These are phyloP conservation scores for Venturia carpophila DNA, from an alignment of 2,329 filamentous ascomycete species.

Conservation along the genomic window DNA sequence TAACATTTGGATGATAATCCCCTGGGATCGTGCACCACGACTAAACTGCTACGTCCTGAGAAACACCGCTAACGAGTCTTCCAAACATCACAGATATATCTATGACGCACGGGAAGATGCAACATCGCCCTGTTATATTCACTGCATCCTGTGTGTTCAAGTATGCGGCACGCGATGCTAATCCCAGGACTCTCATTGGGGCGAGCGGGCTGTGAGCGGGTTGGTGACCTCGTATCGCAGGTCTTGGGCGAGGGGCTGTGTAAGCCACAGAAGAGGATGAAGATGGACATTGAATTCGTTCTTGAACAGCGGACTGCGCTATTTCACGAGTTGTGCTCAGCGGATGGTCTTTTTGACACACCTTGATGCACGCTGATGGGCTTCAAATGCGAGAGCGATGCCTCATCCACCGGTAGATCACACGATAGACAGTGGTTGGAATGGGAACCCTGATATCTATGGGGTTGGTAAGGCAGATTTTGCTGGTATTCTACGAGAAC, in stretches of 20 bases:
- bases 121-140: background rate
- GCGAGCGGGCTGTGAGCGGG: background rate
- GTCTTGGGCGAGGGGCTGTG: background rate
- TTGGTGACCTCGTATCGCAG: background rate
- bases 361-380: background rate
- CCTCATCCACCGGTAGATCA: background rate
- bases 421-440: constrained; percentile 13
- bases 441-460: constrained; percentile 19
- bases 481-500: background rate
- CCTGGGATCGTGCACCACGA: background rate
- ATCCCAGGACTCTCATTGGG: background rate
- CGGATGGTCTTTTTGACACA: background rate
- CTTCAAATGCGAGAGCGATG: background rate
- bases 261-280: background rate
- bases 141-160: background rate
- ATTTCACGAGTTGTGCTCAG: background rate
- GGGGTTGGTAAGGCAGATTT: constrained; percentile 16
- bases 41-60: background rate
- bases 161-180: background rate
- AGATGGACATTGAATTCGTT: background rate
- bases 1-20: background rate
- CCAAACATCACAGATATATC: background rate
- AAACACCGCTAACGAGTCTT: background rate
- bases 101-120: background rate
- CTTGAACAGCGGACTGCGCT: background rate